phyloP scores from a whole-genome alignment of 352 stramenopile genomes.

The Phytophthora meadii region DNA sequence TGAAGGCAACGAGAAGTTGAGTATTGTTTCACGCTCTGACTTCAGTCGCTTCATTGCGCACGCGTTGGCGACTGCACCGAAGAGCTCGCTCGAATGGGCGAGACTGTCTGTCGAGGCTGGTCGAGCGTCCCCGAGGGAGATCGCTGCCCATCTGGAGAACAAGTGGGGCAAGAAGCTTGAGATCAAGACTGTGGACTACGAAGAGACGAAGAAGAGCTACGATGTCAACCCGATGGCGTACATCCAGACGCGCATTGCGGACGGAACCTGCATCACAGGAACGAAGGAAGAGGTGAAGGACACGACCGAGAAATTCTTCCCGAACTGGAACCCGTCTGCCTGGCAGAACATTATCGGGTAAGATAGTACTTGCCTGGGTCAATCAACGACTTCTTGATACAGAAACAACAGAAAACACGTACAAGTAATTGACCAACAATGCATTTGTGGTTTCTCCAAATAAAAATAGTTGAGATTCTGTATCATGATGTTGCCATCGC shows the following conservation, averaged over 20 bases:
- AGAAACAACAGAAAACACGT: no score
- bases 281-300: conserved; percentile 20
- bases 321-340: conserved; percentile 26
- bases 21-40: conserved; percentile 25
- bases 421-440: no score
- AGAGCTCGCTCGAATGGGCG: conserved; percentile 23
- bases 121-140: conserved; percentile 28
- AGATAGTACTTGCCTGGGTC: not conserved
- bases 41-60: conserved; percentile 33
- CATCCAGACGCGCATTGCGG: conserved; percentile 27
- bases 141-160: conserved; percentile 25
- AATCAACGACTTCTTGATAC: no score
- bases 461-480: no score
- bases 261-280: conserved; percentile 24
- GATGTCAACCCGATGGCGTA: conserved; percentile 23
- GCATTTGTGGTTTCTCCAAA: no score
- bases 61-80: conserved; percentile 12
- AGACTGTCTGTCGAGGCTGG: conserved; percentile 27
- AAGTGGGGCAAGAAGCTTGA: conserved; percentile 39
- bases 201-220: conserved; percentile 31
- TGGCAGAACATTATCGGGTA: conserved; percentile 23
- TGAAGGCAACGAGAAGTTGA: conserved; percentile 27
- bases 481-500: not conserved
- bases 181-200: conserved; percentile 23
- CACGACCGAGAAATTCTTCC: conserved; percentile 25